phyloP scores from a whole-genome alignment of 331 rosid species.

The Acacia concinna region DNA sequence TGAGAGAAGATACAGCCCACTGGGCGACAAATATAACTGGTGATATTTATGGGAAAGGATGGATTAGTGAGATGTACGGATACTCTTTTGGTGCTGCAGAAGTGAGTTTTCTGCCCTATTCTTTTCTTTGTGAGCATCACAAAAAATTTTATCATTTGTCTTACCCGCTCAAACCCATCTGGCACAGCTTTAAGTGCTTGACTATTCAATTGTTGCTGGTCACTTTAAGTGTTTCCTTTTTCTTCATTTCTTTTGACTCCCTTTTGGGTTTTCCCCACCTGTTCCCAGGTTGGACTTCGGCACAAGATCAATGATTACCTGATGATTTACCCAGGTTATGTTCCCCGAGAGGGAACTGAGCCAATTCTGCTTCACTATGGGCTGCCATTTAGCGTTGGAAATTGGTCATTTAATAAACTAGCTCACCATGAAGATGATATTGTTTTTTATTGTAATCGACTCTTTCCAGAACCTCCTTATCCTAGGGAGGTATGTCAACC shows the following conservation, averaged over 20 bases:
- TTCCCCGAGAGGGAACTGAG: constrained; percentile 72
- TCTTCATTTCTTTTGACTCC: constrained; percentile 12
- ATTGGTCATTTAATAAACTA: constrained; percentile 90
- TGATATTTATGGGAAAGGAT: constrained; percentile 84
- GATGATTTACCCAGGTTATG: constrained; percentile 94
- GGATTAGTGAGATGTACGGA: constrained; percentile 99
- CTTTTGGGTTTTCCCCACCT: constrained; percentile 23
- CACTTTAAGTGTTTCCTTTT: constrained; percentile 15
- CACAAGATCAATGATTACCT: constrained; percentile 96
- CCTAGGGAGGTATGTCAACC: constrained; percentile 75
- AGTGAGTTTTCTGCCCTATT: constrained; percentile 49
- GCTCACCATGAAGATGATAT: constrained; percentile 74
- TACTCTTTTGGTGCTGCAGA: constrained; percentile 98
- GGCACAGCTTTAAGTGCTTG: constrained; percentile 21
- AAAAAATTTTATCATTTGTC: background rate
- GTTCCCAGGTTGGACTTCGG: constrained; percentile 78
- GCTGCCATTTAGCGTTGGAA: constrained; percentile 76
- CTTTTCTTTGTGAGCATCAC: background rate
- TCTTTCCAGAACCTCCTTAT: constrained; percentile 94
- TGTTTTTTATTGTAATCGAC: constrained; percentile 73
- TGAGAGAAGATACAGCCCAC: constrained; percentile 90
- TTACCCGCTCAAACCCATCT: background rate
- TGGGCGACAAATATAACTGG: constrained; percentile 94
- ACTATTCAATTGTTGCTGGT: constrained; percentile 19
- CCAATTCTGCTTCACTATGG: constrained; percentile 98